Evolutionary conservation across 1,284 basidiomycete genomes (phyloP).

Genomic region (Cutaneotrichosporon curvatum): DNA sequence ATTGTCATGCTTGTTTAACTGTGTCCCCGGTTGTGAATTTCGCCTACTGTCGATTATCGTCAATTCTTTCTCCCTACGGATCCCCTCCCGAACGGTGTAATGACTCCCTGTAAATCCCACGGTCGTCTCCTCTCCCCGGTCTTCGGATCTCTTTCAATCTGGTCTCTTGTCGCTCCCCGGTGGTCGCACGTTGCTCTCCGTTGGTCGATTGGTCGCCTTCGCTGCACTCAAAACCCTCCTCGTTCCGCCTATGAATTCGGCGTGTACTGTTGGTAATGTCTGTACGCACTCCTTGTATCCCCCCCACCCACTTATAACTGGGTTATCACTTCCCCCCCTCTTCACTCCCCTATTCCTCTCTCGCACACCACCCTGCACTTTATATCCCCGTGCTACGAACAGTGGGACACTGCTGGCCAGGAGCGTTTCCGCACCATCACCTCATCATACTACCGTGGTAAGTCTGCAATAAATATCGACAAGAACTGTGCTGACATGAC

Average conservation of each 20-base stretch:
- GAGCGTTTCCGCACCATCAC: conserved; percentile 97
- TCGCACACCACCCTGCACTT: conserved; percentile 13
- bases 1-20: neutral
- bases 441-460: conserved; percentile 80
- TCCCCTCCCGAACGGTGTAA: neutral
- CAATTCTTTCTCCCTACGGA: neutral
- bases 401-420: conserved; percentile 99
- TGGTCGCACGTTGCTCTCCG: neutral
- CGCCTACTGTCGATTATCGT: neutral
- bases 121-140: neutral
- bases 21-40: neutral
- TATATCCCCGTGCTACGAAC: conserved; percentile 21
- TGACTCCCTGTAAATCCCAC: no score
- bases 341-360: conserved; percentile 13
- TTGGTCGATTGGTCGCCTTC: neutral
- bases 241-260: conserved; percentile 26
- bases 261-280: conserved; percentile 22
- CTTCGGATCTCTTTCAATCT: neutral
- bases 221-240: conserved; percentile 10
- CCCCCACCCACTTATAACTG: conserved; percentile 5
- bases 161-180: neutral
- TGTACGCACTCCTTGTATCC: conserved; percentile 17
- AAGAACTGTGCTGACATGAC: neutral
- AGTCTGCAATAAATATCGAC: conserved; percentile 4
- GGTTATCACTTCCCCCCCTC: conserved; percentile 4